phyloP scores from a whole-genome alignment of 768 basidiomycete species.

The Russula foetens region DNA sequence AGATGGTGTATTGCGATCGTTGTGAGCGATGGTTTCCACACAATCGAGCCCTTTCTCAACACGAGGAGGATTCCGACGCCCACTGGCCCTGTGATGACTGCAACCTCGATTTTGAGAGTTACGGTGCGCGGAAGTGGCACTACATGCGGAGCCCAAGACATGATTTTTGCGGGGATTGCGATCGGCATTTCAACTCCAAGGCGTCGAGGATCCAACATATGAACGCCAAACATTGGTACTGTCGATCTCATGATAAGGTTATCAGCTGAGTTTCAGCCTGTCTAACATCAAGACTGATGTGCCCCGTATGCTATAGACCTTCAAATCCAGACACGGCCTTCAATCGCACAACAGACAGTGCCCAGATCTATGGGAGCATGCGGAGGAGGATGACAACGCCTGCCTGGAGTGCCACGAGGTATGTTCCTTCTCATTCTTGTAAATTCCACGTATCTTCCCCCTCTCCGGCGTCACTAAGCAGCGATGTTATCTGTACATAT shows the following conservation, averaged over 20 bases:
- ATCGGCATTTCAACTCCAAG: background rate
- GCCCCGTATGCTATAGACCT: background rate
- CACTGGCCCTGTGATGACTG: constrained; percentile 45
- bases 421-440: too few relatives aligned
- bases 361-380: background rate
- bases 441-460: too few relatives aligned
- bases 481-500: background rate
- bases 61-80: constrained; percentile 21
- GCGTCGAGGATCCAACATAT: background rate
- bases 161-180: background rate
- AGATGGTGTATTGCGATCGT: constrained; percentile 2
- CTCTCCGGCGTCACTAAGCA: too few relatives aligned
- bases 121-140: background rate
- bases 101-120: constrained; percentile 34
- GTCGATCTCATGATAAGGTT: background rate
- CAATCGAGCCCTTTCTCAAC: constrained; percentile 23
- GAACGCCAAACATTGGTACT: background rate
- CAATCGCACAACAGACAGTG: background rate
- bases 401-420: background rate
- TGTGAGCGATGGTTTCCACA: constrained; percentile 16
- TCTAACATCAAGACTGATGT: too few relatives aligned
- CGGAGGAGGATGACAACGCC: background rate
- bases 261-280: background rate
- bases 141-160: background rate
- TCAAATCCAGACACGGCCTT: background rate